These are phyloP conservation scores for Parietichytrium sp. DNA, from an alignment of 108 stramenopile species.

Conservation along the genomic window DNA sequence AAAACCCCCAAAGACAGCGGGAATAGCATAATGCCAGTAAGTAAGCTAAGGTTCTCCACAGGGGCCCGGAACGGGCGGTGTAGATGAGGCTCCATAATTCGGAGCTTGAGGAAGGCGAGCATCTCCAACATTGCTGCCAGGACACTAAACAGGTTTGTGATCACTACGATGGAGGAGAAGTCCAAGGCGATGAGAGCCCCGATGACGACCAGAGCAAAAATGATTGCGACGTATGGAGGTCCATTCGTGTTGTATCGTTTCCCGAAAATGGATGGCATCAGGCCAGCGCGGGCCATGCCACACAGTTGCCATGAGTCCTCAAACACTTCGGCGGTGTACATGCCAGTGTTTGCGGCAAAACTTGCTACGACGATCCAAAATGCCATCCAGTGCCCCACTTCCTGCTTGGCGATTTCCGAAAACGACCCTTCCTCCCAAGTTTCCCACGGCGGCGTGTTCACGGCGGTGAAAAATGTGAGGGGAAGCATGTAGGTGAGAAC, in stretches of 20 bases:
- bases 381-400: conserved; percentile 24
- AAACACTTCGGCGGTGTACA: conserved; percentile 32
- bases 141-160: conserved; percentile 14
- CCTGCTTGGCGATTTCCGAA: background rate
- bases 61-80: background rate
- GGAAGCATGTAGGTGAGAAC: background rate
- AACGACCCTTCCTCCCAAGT: conserved; percentile 27
- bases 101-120: conserved; percentile 2
- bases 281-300: conserved; percentile 23
- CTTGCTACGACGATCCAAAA: conserved; percentile 4
- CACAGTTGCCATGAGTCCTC: conserved; percentile 30
- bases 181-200: background rate
- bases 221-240: background rate
- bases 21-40: background rate
- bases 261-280: conserved; percentile 18
- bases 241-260: background rate
- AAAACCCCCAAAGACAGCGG: background rate
- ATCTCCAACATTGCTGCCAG: conserved; percentile 22
- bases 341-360: conserved; percentile 24
- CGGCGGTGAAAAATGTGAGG: background rate
- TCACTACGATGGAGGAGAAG: conserved; percentile 18
- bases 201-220: conserved; percentile 17
- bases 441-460: background rate
- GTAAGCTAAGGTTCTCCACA: background rate
- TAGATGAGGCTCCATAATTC: background rate